Percentiles rank a stretch among this genome's conserved stretches.
These are phyloP conservation scores for Candida ascalaphidarum DNA, from an alignment of 805 yeast genomes.

Conservation along the genomic window DNA sequence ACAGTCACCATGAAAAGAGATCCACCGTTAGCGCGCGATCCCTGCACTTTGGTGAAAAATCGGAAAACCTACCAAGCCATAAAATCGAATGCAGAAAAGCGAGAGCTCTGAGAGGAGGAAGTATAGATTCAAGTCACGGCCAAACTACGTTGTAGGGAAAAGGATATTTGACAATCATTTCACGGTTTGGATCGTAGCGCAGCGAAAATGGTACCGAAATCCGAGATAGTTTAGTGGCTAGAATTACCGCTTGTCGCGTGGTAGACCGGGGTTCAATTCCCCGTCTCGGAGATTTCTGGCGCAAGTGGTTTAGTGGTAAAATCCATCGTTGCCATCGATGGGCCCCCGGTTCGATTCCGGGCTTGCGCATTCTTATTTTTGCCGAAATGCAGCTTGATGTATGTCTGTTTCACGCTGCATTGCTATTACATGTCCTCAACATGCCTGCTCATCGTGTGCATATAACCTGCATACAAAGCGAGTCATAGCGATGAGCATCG, in stretches of 20 bases:
- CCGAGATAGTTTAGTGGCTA: conserved; percentile 17
- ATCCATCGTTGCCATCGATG: conserved; percentile 14
- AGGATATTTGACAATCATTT: not conserved
- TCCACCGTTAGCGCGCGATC: no score
- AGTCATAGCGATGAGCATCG: not conserved
- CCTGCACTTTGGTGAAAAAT: no score
- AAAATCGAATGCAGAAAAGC: no score
- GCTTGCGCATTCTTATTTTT: conserved; percentile 9
- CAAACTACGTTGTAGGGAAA: conserved; percentile 4
- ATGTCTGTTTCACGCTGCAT: not conserved
- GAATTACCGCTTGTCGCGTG: conserved; percentile 17
- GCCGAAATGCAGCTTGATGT: not conserved
- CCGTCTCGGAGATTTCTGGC: conserved; percentile 12
- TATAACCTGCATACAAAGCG: not conserved
- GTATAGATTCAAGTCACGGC: not conserved
- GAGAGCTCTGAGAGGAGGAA: not conserved
- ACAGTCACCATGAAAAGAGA: conserved; percentile 5
- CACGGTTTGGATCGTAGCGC: no score
- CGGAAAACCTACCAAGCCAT: no score
- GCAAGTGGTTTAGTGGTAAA: conserved; percentile 13
- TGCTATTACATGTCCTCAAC: not conserved
- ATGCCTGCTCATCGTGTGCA: no score
- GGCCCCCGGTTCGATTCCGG: conserved; percentile 16
- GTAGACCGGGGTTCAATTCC: conserved; percentile 17
- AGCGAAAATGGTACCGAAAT: not conserved